Conservation (phyloP, 257 asterid species). For the Capsicum rhomboideum region DNA sequence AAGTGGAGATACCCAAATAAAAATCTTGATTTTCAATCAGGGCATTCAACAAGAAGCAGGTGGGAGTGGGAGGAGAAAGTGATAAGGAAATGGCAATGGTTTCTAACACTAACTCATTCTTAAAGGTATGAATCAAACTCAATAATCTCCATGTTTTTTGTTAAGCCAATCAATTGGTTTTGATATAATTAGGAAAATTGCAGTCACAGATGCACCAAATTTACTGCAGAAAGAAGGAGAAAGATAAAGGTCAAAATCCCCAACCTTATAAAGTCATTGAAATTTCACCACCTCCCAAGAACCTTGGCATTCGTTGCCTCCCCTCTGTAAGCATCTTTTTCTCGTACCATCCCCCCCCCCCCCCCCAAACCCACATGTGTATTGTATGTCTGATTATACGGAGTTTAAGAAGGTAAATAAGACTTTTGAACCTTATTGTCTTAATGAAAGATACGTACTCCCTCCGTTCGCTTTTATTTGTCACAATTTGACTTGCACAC, state of each 20-base stretch:
- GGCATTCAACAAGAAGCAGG: not conserved
- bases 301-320: constrained; percentile 84
- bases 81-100: constrained; percentile 35
- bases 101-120: constrained; percentile 32
- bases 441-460: no score
- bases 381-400: no score
- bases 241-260: constrained; percentile 53
- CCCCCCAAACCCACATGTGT: no score
- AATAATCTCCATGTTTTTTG: not conserved
- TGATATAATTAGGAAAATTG: not conserved
- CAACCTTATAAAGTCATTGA: constrained; percentile 76
- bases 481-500: no score
- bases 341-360: no score
- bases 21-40: not conserved
- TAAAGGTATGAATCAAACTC: constrained; percentile 28
- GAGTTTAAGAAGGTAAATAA: no score
- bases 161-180: not conserved
- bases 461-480: no score
- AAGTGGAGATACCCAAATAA: not conserved
- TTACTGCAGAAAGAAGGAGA: constrained; percentile 67
- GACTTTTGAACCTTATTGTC: no score
- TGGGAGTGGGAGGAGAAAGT: not conserved
- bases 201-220: constrained; percentile 43
- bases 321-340: constrained; percentile 42
- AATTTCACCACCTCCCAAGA: constrained; percentile 86